Conservation (phyloP, 2,329 filamentous ascomycete species). For the Phialophora tarda region DNA sequence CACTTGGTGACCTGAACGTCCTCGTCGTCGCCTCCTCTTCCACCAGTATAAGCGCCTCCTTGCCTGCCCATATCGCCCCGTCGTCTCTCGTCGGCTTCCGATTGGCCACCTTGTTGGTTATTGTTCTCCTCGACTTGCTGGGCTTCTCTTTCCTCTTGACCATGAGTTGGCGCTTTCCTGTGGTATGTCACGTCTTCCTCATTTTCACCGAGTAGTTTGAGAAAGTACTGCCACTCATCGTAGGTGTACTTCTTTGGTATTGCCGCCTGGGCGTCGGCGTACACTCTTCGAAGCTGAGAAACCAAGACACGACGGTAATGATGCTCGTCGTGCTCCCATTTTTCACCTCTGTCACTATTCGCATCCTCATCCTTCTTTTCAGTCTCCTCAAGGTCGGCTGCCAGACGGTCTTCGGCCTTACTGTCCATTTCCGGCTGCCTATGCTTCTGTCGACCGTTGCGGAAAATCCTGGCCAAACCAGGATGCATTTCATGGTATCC, state of each 20-base stretch:
- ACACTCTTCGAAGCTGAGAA: conserved; percentile 48
- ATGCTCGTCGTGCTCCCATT: conserved; percentile 48
- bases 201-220: conserved; percentile 55
- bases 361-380: conserved; percentile 50
- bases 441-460: conserved; percentile 26
- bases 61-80: conserved; percentile 4
- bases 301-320: conserved; percentile 54
- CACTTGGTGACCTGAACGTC: conserved; percentile 37
- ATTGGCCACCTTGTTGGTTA: neutral
- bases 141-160: conserved; percentile 16
- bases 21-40: conserved; percentile 2
- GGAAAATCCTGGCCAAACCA: conserved; percentile 37
- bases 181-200: conserved; percentile 49
- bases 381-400: conserved; percentile 49
- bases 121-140: conserved; percentile 9
- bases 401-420: conserved; percentile 43
- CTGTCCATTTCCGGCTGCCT: conserved; percentile 10
- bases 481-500: conserved; percentile 32
- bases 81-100: neutral
- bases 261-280: conserved; percentile 44
- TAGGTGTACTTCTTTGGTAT: conserved; percentile 48
- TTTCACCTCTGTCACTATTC: conserved; percentile 51
- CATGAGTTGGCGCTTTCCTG: conserved; percentile 13
- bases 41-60: neutral
- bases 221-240: conserved; percentile 56